phyloP scores from a whole-genome alignment of 1,284 basidiomycete genomes.

The Pterulicium gracile region DNA sequence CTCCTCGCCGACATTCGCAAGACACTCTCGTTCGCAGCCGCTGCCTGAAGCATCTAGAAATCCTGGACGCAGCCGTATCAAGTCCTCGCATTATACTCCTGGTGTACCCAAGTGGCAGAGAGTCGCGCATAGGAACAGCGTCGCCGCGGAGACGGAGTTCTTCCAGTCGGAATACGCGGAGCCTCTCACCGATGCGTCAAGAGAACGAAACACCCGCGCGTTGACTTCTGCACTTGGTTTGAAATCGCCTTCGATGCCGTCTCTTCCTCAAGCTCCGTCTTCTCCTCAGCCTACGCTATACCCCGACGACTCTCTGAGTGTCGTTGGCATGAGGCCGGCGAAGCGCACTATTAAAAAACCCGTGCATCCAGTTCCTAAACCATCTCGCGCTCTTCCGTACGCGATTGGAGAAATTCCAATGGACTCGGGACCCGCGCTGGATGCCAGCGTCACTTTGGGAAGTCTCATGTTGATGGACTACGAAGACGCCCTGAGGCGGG shows the following conservation, averaged over 20 bases:
- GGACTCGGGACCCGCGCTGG: conserved; percentile 19
- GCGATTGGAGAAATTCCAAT: conserved; percentile 7
- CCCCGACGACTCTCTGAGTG: conserved; percentile 61
- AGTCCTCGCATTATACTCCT: conserved; percentile 54
- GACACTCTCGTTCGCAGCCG: conserved; percentile 16
- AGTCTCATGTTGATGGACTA: conserved; percentile 51
- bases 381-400: neutral
- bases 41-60: conserved; percentile 18
- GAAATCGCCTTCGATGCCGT: conserved; percentile 26
- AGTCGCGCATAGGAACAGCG: no score
- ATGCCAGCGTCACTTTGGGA: conserved; percentile 38
- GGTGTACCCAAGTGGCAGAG: conserved; percentile 20
- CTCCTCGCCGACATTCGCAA: conserved; percentile 27
- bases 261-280: conserved; percentile 18
- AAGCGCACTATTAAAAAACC: conserved; percentile 8
- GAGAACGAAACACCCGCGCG: conserved; percentile 39
- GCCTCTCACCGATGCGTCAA: conserved; percentile 23
- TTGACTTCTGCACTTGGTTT: conserved; percentile 45
- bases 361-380: neutral
- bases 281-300: conserved; percentile 52
- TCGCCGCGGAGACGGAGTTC: neutral
- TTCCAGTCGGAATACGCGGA: neutral
- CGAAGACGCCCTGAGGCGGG: neutral
- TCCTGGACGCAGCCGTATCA: conserved; percentile 49
- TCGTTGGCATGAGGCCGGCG: conserved; percentile 27